A percentile compares a stretch with the other conserved stretches of the same genome.
These are phyloP conservation scores for Xylaria multiplex DNA, from an alignment of 2,329 filamentous ascomycete genomes.

Conservation along the genomic window DNA sequence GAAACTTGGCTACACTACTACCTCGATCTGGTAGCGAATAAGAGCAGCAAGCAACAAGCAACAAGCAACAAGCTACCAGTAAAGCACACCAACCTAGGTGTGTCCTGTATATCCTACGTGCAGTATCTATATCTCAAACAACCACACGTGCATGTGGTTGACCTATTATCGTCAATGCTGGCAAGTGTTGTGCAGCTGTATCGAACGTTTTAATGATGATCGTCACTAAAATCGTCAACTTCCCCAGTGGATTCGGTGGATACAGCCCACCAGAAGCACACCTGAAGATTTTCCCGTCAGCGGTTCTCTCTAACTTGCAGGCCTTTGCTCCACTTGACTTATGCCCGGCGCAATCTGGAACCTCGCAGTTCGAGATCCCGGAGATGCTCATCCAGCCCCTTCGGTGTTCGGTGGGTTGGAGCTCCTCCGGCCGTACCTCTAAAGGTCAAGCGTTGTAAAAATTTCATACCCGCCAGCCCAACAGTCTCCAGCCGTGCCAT, in stretches of 20 bases:
- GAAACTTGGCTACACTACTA: too few species aligned
- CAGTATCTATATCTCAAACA: too few species aligned
- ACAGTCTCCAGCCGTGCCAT: slow-evolving; percentile 10
- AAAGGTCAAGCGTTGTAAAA: slow-evolving; percentile 40
- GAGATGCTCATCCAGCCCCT: slow-evolving; percentile 22
- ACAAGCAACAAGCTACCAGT: too few species aligned
- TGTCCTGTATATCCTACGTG: too few species aligned
- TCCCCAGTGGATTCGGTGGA: background rate
- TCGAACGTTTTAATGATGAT: background rate
- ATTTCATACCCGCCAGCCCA: slow-evolving; percentile 26
- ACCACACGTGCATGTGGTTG: too few species aligned
- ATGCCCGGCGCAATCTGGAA: slow-evolving; percentile 21
- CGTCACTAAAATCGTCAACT: background rate
- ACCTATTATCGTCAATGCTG: too few species aligned
- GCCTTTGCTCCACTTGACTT: slow-evolving; percentile 13
- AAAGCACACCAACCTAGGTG: too few species aligned
- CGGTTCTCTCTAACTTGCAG: background rate
- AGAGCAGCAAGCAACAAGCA: too few species aligned
- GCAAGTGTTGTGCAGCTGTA: too few species aligned
- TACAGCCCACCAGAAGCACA: background rate
- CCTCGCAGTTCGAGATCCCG: slow-evolving; percentile 4
- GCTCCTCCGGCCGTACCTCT: slow-evolving; percentile 35
- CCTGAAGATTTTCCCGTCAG: slow-evolving; percentile 8
- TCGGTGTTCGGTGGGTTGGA: slow-evolving; percentile 21
- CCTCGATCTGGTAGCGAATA: too few species aligned